These are phyloP conservation scores for Colletotrichum karsti DNA, from an alignment of 2,329 filamentous ascomycete species.

Conservation along the genomic window DNA sequence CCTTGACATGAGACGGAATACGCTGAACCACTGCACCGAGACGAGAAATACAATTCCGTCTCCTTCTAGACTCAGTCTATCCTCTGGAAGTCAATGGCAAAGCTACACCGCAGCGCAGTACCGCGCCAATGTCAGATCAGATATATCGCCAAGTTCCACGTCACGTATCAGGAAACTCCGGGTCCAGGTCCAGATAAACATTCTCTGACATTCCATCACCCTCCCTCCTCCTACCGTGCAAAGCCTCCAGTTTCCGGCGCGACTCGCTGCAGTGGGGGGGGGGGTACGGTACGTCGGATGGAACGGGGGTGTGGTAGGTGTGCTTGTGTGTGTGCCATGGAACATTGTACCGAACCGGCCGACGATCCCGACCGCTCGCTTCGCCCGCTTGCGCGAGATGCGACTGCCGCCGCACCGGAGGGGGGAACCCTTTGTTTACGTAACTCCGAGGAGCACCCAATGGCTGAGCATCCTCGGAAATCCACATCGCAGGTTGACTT, in stretches of 20 bases:
- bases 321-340: slow-evolving; percentile 4
- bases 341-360: slow-evolving; percentile 25
- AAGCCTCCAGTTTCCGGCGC: slow-evolving; percentile 5
- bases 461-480: not conserved
- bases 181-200: not conserved
- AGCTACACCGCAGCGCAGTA: not conserved
- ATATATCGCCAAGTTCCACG: not conserved
- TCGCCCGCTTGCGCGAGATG: not conserved
- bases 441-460: not conserved
- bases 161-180: slow-evolving; percentile 27
- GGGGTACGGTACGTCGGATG: no score
- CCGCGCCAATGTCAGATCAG: slow-evolving; percentile 23
- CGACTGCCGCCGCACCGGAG: not conserved
- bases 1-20: no score
- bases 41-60: no score
- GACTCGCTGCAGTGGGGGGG: not conserved
- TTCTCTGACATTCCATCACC: slow-evolving; percentile 22
- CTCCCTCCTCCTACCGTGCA: not conserved
- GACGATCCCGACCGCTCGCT: slow-evolving; percentile 8
- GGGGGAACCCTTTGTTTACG: slow-evolving; percentile 8
- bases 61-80: no score
- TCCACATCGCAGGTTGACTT: not conserved
- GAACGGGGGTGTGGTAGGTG: not conserved
- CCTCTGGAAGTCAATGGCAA: no score
- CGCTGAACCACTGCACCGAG: no score